Evolutionary conservation across 2,329 filamentous ascomycete genomes (phyloP), one percentile per base, ranked within the genome.

Genomic region (Penicillium freii): DNA sequence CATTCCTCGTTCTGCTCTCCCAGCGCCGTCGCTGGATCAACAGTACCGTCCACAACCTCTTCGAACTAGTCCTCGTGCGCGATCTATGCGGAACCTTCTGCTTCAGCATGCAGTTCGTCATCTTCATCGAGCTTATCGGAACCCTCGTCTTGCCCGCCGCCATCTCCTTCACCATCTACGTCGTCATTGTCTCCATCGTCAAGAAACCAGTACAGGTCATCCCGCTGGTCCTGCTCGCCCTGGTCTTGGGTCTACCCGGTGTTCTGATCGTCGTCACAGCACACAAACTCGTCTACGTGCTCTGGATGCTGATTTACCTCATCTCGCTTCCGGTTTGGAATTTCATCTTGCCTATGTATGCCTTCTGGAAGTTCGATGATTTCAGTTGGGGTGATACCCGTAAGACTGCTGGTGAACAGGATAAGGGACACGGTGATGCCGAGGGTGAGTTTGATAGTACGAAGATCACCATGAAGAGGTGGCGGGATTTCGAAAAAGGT

Each of bases 341-440:
- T 77, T 96, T 99, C 73, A 82, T 99, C 38, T 86, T 99, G 9
- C 94, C 94, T 0, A 85, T 86, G 8, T 99, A 99, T 73, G 89
- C 94, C 3, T 99, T 93, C 81, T 99, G 94, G 94, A 97, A 99
- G 79, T 99, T 99, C 73, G 94, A 99, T 74, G 94, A 99, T 80
- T 99, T 99, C 81, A 96, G 90, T 56, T 99, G 94, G 94, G 94
- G 94, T 70, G 95, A 99, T 63, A 99, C 94, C 54, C 87, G 94
- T 61, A 96, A 97, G 84, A 96, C 93, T 40, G 90, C 88, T 0
- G 92, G 92, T 29, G 93, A 96, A 71, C 91, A 89, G 79, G 88
- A 93, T 81, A 94, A 93, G 78, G 90, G 91, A 33, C 87, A 92
- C 61, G 72, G 70, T 15, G 92, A 93, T 70, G 88, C 88, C 62